Base-by-base conservation (phyloP, 208 protist genomes). In the Blechomonas ayalai region DNA sequence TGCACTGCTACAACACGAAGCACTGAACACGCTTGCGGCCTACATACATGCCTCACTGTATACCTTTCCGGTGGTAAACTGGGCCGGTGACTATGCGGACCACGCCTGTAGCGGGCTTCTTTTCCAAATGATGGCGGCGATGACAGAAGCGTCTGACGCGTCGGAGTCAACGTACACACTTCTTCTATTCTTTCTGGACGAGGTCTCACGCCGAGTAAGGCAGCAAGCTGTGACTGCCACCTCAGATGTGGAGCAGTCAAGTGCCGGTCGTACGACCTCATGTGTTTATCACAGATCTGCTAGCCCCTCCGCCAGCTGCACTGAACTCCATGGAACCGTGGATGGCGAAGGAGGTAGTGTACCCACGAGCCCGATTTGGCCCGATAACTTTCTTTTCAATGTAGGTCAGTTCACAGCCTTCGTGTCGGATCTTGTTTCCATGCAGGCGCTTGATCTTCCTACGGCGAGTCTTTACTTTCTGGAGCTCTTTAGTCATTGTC, bases 301-400 rank as follows among this genome's bases (percentile, higher is more conserved):
- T n/a, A n/a, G n/a, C n/a, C n/a, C n/a, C n/a, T n/a, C n/a, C n/a
- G n/a, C n/a, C n/a, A n/a, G n/a, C n/a, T n/a, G n/a, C n/a, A n/a
- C n/a, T n/a, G n/a, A n/a, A n/a, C n/a, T n/a, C n/a, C n/a, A n/a
- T n/a, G n/a, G n/a, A n/a, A n/a, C n/a, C n/a, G n/a, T n/a, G n/a
- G n/a, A n/a, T n/a, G n/a, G n/a, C n/a, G n/a, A n/a, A n/a, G n/a
- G n/a, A n/a, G n/a, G n/a, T n/a, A n/a, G n/a, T n/a, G n/a, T n/a
- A n/a, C n/a, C n/a, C n/a, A n/a, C n/a, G n/a, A n/a, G n/a, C n/a
- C n/a, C n/a, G n/a, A n/a, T n/a, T n/a, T n/a, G 33, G n/a, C 55
- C 40, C 4, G 79, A 87, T 28, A 68, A 86, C 3, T 83, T 92
- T 27, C 52, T 84, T 31, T 88, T 77, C 52, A 92, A 92, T 59